phyloP scores from a whole-genome alignment of 2,329 filamentous ascomycete genomes.

The Aspergillus thermomutatus region DNA sequence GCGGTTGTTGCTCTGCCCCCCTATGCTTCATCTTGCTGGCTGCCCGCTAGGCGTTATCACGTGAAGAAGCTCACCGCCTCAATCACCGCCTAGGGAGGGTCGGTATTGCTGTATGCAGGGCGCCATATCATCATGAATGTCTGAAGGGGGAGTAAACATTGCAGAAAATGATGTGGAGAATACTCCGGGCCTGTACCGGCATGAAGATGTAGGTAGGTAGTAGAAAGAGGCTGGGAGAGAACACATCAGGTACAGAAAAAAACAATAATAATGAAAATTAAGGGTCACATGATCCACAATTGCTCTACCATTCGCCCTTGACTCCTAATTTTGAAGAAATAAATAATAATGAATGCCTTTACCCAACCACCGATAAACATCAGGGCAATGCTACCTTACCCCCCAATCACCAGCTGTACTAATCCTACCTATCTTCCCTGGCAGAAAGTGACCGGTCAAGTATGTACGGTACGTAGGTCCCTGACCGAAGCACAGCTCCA shows the following conservation, averaged over 20 bases:
- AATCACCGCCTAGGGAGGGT: background rate
- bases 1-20: constrained; percentile 28
- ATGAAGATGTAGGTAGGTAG: background rate
- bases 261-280: background rate
- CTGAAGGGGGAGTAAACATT: background rate
- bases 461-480: background rate
- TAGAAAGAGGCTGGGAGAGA: background rate
- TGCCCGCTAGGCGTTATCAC: constrained; percentile 20
- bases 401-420: background rate
- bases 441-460: background rate
- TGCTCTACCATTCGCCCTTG: background rate
- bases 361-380: background rate
- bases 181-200: background rate
- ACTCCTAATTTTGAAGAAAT: background rate
- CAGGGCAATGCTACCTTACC: background rate
- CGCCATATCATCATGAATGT: background rate
- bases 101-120: constrained; percentile 1
- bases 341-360: background rate
- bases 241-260: background rate
- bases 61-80: constrained; percentile 9
- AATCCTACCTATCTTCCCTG: background rate
- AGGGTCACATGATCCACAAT: background rate
- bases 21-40: constrained; percentile 22
- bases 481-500: background rate
- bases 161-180: background rate